These are phyloP conservation scores for Paraglomus brasilianum DNA, from an alignment of 192 early-diverging fungal species.

Conservation along the genomic window DNA sequence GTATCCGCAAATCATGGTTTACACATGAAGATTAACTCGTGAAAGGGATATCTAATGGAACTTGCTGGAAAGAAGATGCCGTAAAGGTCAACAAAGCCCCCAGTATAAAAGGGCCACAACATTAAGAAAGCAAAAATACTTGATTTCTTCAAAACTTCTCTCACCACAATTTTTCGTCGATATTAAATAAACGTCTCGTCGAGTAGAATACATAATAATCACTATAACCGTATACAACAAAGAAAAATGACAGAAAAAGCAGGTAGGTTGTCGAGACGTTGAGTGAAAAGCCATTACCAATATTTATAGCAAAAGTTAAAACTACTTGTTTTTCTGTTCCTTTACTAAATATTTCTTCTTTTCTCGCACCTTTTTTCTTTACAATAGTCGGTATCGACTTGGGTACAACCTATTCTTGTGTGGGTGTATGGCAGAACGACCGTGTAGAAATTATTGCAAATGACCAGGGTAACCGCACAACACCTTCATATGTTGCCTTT, in stretches of 20 bases:
- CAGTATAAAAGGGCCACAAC: background rate
- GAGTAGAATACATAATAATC: background rate
- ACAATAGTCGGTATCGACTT: conserved; percentile 93
- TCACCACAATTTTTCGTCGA: background rate
- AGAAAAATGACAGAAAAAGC: background rate
- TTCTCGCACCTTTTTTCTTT: background rate
- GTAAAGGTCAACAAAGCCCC: background rate
- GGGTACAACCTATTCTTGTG: conserved; percentile 96
- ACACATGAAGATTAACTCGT: too few relatives aligned
- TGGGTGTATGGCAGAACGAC: conserved; percentile 77
- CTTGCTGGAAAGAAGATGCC: conserved; percentile 15
- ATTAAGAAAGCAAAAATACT: background rate
- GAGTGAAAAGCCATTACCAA: background rate
- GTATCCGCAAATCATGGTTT: too few relatives aligned
- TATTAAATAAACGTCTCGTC: background rate
- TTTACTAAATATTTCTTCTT: background rate
- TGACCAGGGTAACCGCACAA: conserved; percentile 99
- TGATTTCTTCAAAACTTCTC: background rate
- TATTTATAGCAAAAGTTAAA: background rate
- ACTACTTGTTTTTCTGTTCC: background rate
- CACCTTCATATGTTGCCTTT: conserved; percentile 96
- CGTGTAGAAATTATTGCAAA: conserved; percentile 97
- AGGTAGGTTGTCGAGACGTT: background rate
- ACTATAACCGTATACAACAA: background rate
- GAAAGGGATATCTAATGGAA: too few relatives aligned